Percentiles rank a stretch among this genome's conserved stretches.
Evolutionary conservation across 2,329 filamentous ascomycete species (phyloP).

Genomic region (Arthrobotrys conoides): DNA sequence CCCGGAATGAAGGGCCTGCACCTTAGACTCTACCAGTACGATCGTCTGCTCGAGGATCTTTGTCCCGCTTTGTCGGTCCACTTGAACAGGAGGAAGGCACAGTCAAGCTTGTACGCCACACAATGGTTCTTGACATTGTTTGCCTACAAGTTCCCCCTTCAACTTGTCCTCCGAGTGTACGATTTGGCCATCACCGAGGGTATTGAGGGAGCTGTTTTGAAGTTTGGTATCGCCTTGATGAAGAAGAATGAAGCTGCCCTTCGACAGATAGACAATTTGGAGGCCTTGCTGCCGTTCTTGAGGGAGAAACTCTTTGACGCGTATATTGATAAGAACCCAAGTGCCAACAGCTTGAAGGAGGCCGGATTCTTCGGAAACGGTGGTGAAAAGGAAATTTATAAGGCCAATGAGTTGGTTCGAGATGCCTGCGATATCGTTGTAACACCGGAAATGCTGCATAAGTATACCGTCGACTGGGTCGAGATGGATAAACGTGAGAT

Average conservation of each 20-base stretch:
- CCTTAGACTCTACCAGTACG: slow-evolving; percentile 93
- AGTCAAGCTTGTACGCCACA: slow-evolving; percentile 93
- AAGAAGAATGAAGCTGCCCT: slow-evolving; percentile 87
- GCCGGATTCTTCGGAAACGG: slow-evolving; percentile 97
- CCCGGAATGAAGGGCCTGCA: slow-evolving; percentile 97
- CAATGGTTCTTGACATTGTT: slow-evolving; percentile 99
- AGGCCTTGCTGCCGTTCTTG: slow-evolving; percentile 86
- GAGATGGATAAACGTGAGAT: slow-evolving; percentile 87
- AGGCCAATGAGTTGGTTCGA: slow-evolving; percentile 90
- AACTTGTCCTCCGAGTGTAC: slow-evolving; percentile 95
- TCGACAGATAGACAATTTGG: slow-evolving; percentile 90
- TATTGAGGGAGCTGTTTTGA: slow-evolving; percentile 86
- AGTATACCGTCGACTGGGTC: slow-evolving; percentile 90
- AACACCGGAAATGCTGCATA: slow-evolving; percentile 82
- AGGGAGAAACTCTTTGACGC: slow-evolving; percentile 96
- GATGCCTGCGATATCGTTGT: slow-evolving; percentile 92
- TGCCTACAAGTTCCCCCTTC: slow-evolving; percentile 95
- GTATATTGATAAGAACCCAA: slow-evolving; percentile 95
- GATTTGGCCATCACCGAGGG: slow-evolving; percentile 95
- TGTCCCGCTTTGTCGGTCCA: slow-evolving; percentile 97
- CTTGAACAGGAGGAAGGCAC: slow-evolving; percentile 86
- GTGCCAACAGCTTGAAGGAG: slow-evolving; percentile 91
- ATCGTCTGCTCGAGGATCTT: slow-evolving; percentile 90
- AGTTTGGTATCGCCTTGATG: slow-evolving; percentile 96
- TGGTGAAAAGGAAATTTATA: slow-evolving; percentile 95